These are phyloP conservation scores for Aspergillus homomorphus DNA, from an alignment of 495 filamentous ascomycete species.

Conservation along the genomic window DNA sequence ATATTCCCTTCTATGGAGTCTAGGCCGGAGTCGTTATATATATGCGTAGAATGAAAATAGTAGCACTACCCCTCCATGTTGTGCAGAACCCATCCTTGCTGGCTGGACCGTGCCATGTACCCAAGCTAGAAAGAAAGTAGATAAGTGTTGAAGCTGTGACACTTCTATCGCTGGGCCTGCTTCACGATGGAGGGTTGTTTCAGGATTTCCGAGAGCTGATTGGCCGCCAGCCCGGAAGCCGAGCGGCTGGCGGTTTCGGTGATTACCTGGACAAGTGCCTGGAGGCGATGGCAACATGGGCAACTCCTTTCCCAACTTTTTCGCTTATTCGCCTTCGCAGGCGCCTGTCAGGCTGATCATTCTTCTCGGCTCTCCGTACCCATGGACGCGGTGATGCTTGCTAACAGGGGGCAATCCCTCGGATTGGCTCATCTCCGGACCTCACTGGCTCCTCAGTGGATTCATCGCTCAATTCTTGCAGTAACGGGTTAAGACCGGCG, in stretches of 20 bases:
- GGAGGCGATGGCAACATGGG: background rate
- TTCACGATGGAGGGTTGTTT: background rate
- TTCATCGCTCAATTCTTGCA: background rate
- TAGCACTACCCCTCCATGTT: background rate
- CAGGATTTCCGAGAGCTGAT: background rate
- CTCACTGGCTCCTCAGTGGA: background rate
- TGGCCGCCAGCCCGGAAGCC: background rate
- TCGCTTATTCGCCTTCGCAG: background rate
- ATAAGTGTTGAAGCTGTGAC: background rate
- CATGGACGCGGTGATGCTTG: background rate
- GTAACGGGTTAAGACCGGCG: background rate
- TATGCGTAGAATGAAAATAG: background rate
- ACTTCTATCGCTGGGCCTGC: background rate
- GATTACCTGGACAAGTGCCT: background rate
- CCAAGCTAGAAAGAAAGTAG: background rate
- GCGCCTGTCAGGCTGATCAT: background rate
- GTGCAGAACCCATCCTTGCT: background rate
- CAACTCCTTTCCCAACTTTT: background rate
- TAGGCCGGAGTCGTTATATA: background rate
- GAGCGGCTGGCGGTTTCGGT: slow-evolving; percentile 4
- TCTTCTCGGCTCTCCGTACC: background rate
- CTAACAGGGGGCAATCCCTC: background rate
- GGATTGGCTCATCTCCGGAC: background rate
- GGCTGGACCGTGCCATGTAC: background rate
- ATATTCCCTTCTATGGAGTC: background rate